Conservation (phyloP, 306 rosid species). For the Begonia peltatifolia region DNA sequence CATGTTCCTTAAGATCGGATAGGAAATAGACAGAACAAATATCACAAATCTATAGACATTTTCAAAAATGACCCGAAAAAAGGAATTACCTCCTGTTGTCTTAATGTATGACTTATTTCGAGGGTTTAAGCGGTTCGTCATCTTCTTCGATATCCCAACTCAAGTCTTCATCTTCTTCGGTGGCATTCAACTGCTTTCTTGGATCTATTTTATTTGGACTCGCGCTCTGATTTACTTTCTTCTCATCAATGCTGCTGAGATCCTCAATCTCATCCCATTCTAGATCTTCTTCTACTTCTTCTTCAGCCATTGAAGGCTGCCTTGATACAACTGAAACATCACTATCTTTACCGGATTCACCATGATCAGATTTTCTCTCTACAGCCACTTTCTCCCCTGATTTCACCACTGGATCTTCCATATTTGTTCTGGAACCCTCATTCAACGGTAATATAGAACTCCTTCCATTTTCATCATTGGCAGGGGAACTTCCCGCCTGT, state of each 20-base stretch:
- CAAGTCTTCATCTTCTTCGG: conserved; percentile 79
- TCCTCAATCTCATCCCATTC: conserved; percentile 95
- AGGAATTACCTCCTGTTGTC: too few species aligned
- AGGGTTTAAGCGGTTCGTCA: conserved; percentile 37
- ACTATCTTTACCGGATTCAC: conserved; percentile 21
- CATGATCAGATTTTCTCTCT: conserved; percentile 22
- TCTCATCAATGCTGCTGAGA: conserved; percentile 58
- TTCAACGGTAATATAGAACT: too few species aligned
- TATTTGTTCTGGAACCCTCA: too few species aligned
- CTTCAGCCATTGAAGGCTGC: conserved; percentile 24
- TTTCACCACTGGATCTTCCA: conserved; percentile 6
- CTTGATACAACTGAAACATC: conserved; percentile 23
- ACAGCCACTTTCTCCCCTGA: conserved; percentile 2
- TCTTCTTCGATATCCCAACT: conserved; percentile 85
- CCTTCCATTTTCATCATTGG: too few species aligned
- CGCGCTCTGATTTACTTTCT: conserved; percentile 25
- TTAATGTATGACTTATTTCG: conserved; percentile 9
- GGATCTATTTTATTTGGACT: conserved; percentile 32
- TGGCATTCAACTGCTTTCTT: conserved; percentile 44
- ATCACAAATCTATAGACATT: too few species aligned
- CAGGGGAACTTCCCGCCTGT: conserved; percentile 5
- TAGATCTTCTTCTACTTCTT: conserved; percentile 74
- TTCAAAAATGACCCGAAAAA: too few species aligned
- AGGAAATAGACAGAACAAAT: too few species aligned
- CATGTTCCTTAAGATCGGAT: too few species aligned